A percentile compares a stretch with the other conserved stretches of the same genome.
Evolutionary conservation across 2,329 filamentous ascomycete genomes (phyloP).

Genomic region (Aureobasidium sp.): DNA sequence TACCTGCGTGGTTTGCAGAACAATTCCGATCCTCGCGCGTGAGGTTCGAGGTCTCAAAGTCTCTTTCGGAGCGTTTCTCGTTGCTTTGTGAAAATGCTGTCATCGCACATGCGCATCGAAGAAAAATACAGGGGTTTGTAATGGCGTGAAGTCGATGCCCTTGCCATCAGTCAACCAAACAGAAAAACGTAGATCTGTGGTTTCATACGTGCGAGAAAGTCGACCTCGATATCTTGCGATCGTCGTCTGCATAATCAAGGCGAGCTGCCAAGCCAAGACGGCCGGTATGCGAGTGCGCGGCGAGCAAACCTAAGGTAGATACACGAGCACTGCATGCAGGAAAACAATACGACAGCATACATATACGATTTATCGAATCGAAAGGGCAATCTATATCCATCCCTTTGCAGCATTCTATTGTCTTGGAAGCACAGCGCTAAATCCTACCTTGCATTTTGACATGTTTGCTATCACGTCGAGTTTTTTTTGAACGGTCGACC

Average conservation of each 20-base stretch:
- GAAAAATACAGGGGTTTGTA: neutral
- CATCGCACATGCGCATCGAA: neutral
- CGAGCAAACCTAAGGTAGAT: neutral
- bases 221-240: neutral
- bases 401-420: neutral
- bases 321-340: neutral
- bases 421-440: neutral
- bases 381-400: neutral
- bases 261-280: neutral
- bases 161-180: neutral
- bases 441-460: neutral
- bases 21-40: neutral
- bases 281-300: neutral
- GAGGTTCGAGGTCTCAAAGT: neutral
- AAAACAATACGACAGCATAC: constrained; percentile 4
- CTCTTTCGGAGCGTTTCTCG: neutral
- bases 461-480: neutral
- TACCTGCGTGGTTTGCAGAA: neutral
- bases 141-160: neutral
- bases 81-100: neutral
- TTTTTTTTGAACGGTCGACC: neutral
- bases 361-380: neutral
- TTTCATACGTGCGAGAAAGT: neutral
- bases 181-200: neutral
- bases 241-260: constrained; percentile 4